Evolutionary conservation across 2,329 filamentous ascomycete species (phyloP).

Genomic region (Exophiala aquamarina): DNA sequence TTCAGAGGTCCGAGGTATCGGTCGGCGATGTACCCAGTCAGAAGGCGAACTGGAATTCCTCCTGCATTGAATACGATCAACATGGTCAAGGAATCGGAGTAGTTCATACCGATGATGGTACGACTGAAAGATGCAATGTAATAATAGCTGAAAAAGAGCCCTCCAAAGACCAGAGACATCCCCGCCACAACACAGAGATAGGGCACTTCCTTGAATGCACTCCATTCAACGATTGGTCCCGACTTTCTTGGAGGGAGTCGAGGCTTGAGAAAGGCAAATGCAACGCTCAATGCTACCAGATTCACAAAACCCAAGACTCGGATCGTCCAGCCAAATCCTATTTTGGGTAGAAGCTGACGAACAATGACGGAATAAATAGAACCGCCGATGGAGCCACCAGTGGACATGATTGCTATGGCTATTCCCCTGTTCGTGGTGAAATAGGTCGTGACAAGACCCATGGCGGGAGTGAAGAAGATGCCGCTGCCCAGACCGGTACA

Average conservation of each 20-base stretch:
- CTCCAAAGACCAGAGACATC: conserved; percentile 23
- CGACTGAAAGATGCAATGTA: conserved; percentile 20
- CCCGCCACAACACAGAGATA: conserved; percentile 41
- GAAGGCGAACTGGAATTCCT: conserved; percentile 54
- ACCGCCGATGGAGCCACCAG: conserved; percentile 62
- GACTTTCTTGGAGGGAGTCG: conserved; percentile 50
- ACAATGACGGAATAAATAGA: conserved; percentile 63
- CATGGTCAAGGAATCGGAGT: conserved; percentile 51
- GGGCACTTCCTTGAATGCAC: conserved; percentile 51
- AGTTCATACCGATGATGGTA: conserved; percentile 48
- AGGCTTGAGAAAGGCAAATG: conserved; percentile 45
- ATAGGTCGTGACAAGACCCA: conserved; percentile 60
- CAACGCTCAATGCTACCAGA: conserved; percentile 43
- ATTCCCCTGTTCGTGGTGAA: conserved; percentile 60
- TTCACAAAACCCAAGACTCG: conserved; percentile 62
- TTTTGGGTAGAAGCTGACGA: conserved; percentile 55
- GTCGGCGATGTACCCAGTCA: conserved; percentile 59
- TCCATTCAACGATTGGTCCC: conserved; percentile 53
- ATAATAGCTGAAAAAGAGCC: conserved; percentile 24
- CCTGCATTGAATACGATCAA: conserved; percentile 62
- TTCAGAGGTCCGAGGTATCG: conserved; percentile 59
- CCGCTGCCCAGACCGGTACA: conserved; percentile 58
- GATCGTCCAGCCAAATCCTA: conserved; percentile 68
- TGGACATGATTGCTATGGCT: conserved; percentile 60
- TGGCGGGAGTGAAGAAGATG: conserved; percentile 54